Evolutionary conservation across 2,329 filamentous ascomycete genomes (phyloP), one percentile per base, ranked within the genome.

Genomic region (Colletotrichum orchidophilum): DNA sequence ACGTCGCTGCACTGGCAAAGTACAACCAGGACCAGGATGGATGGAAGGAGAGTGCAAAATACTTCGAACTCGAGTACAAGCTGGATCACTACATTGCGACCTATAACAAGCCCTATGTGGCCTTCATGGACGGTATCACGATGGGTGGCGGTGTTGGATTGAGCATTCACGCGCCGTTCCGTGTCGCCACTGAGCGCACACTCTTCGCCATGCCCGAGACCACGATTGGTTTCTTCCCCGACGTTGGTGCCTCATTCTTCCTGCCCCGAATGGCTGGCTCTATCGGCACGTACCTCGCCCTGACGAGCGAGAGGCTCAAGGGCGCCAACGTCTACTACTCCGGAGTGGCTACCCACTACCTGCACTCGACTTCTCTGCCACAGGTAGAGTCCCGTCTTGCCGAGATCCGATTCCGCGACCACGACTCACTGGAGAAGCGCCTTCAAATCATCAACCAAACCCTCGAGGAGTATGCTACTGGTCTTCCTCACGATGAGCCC

Each of bases 131-230:
- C 79, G 96, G 96, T 71, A 93, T 97, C 81, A 99, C 97, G 63
- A 99, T 99, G 96, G 96, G 96, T 66, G 96, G 96, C 66, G 96
- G 96, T 75, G 96, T 98, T 63, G 96, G 96, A 7, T 88, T 99
- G 67, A 97, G 94, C 81, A 90, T 97, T 63, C 97, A 99, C 82
- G 96, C 96, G 2, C 97, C 96, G 3, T 96, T 99, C 87, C 89
- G 96, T 72, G 97, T 99, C 79, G 96, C 96, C 46, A 99, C 96
- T 3, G 96, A 99, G 83, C 93, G 92, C 79, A 99, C 96, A 6
- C 84, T 97, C 58, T 98, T 99, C 78, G 95, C 97, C 76, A 99
- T 99, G 96, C 96, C 96, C 33, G 96, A 99, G 85, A 99, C 96
- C 4, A 97, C 91, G 9, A 99, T 99, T 78, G 96, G 96, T 49